Evolutionary conservation across 179 eudicot genomes (phyloP), one percentile per base, ranked within the genome.

Genomic region (Silene vulgaris): DNA sequence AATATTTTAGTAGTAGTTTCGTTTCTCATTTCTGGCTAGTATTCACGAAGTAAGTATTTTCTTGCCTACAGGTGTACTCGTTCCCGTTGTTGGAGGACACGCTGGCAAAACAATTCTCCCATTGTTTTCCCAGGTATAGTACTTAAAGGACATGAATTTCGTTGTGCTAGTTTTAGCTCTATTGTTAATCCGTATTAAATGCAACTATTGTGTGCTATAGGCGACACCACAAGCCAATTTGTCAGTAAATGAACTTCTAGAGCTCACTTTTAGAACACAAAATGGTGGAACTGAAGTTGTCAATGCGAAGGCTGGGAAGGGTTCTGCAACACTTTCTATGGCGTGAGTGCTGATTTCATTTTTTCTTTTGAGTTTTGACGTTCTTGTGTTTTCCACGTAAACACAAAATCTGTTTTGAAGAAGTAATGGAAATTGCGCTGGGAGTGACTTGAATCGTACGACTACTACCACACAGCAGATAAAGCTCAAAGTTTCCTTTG

Each of bases 261-360:
- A 84, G 56, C 87, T 91, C 66, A 90, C 97, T 17, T 84, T 82
- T 75, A 78, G 96, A 80, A 92, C 98, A 62, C 98, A 94, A 84
- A 93, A 92, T 84, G 97, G 96, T 75, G 99, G 99, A 77, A 90
- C 99, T 2, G 97, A 93, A 83, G 99, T 96, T 65, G 99, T 96
- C 48, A 86, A 86, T 59, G 99, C 99, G n/a, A 96, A 96, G 84
- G 97, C 99, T 80, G 99, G 99, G 80, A 96, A 96, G 88, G 99
- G 99, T 75, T 95, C 99, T 40, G 99, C 97, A 67, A 95, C 99
- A 50, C 88, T 92, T 74, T 92, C 99, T 12, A 92, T 95, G 97
- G 99, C 97, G 97, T 95, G 87, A 88, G 98, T 86, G 65, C 40
- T 6, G 40, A 35, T 35, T 35, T 35, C n/a, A 19, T 66, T 32